phyloP scores from a whole-genome alignment of 2,329 filamentous ascomycete species.

The Sporothrix sp. region DNA sequence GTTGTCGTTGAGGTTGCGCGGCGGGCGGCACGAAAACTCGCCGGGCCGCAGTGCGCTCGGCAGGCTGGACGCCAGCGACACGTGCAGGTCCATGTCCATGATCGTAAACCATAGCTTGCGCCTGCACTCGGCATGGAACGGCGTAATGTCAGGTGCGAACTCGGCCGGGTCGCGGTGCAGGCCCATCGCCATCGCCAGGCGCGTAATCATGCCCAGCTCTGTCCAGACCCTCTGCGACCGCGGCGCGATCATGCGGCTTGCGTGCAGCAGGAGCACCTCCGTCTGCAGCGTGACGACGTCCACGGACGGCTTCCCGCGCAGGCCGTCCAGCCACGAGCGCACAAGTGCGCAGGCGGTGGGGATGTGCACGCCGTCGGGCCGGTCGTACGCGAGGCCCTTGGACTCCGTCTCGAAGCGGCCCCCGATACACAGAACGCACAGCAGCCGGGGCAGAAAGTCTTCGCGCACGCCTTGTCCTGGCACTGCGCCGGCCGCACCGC shows the following conservation, averaged over 20 bases:
- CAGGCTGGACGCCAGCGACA: conserved; percentile 43
- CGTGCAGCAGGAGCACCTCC: conserved; percentile 43
- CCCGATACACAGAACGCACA: conserved; percentile 43
- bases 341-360: conserved; percentile 48
- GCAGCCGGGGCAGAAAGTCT: conserved; percentile 41
- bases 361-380: conserved; percentile 45
- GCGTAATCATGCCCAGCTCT: conserved; percentile 44
- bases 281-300: conserved; percentile 45
- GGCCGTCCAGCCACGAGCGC: conserved; percentile 41
- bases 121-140: conserved; percentile 44
- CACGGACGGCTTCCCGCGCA: conserved; percentile 42
- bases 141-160: conserved; percentile 35
- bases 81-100: conserved; percentile 46
- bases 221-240: conserved; percentile 44
- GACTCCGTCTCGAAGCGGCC: conserved; percentile 43
- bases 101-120: conserved; percentile 48
- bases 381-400: conserved; percentile 40
- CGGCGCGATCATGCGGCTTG: conserved; percentile 39
- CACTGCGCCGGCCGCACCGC: conserved; percentile 23
- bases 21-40: conserved; percentile 44
- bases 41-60: conserved; percentile 42
- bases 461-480: conserved; percentile 24
- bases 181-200: conserved; percentile 51
- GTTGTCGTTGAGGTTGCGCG: conserved; percentile 43
- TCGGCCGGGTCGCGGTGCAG: conserved; percentile 48